Evolutionary conservation across 1,284 basidiomycete genomes (phyloP).

Genomic region (Boletus sp.): DNA sequence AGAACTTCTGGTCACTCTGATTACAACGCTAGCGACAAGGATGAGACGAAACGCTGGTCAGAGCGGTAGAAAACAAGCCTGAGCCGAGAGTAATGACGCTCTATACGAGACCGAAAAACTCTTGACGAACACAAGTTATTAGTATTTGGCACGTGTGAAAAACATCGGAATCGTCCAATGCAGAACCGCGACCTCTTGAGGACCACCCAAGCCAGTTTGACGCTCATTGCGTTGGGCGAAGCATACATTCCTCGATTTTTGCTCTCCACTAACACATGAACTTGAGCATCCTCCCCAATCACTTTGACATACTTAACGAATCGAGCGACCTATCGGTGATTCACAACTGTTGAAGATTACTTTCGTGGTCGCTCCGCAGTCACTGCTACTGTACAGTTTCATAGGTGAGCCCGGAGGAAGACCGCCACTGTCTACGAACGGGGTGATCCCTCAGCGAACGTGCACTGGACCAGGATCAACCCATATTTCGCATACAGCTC

Average conservation of each 20-base stretch:
- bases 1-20: conserved; percentile 77
- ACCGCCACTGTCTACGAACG: conserved; percentile 41
- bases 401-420: conserved; percentile 41
- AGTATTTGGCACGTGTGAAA: background rate
- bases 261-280: background rate
- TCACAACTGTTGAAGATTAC: conserved; percentile 74
- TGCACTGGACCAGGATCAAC: conserved; percentile 17
- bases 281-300: conserved; percentile 67
- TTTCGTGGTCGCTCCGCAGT: conserved; percentile 66
- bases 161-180: too few species aligned
- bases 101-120: conserved; percentile 86
- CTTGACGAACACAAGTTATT: conserved; percentile 82
- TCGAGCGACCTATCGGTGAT: conserved; percentile 80
- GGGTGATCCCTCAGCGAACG: too few species aligned
- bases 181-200: too few species aligned
- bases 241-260: conserved; percentile 44
- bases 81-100: too few species aligned
- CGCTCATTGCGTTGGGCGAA: conserved; percentile 72
- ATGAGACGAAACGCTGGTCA: too few species aligned
- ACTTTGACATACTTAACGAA: conserved; percentile 78
- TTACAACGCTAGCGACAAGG: conserved; percentile 68
- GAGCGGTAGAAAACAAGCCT: too few species aligned
- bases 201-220: conserved; percentile 47
- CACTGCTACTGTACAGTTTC: conserved; percentile 73
- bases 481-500: conserved; percentile 19